Evolutionary conservation across 202 grass and related monocot genomes (phyloP).

Genomic region (Tripidium arundinaceum): DNA sequence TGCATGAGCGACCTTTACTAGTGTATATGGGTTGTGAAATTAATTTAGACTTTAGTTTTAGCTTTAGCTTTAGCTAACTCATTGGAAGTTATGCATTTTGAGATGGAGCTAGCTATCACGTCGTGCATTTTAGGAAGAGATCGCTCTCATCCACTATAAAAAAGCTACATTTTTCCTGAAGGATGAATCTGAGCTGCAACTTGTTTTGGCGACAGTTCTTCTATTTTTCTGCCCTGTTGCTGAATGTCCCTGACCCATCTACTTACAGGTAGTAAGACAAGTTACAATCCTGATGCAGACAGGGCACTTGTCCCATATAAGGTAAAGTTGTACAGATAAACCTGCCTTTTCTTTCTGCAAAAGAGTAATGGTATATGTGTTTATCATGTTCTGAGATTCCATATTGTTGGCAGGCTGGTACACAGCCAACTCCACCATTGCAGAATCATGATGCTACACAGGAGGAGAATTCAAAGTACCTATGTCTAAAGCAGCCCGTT

Average conservation of each 20-base stretch:
- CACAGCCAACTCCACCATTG: constrained; percentile 40
- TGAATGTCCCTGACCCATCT: constrained; percentile 12
- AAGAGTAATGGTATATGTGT: constrained; percentile 1
- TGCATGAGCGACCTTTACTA: not conserved
- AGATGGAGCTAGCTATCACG: not conserved
- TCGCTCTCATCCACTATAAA: not conserved
- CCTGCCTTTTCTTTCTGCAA: constrained; percentile 9
- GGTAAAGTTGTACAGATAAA: constrained; percentile 36
- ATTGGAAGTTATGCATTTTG: not conserved
- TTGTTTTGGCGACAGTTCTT: not conserved
- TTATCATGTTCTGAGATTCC: constrained; percentile 32
- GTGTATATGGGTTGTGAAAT: not conserved
- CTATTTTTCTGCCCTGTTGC: not conserved
- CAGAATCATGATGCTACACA: constrained; percentile 53
- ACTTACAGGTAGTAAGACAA: constrained; percentile 32
- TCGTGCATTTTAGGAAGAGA: not conserved
- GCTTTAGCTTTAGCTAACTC: constrained; percentile 16
- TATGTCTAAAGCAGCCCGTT: not conserved
- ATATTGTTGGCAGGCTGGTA: constrained; percentile 61
- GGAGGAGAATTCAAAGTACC: constrained; percentile 95
- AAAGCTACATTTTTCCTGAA: constrained; percentile 1
- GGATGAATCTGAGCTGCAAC: not conserved
- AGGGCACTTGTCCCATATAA: constrained; percentile 66
- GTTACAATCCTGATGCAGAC: constrained; percentile 45
- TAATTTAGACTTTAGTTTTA: constrained; percentile 19